A percentile compares a stretch with the other conserved stretches of the same genome.
Conservation (phyloP, 441 rosid genomes). For the Erodium trifolium region DNA sequence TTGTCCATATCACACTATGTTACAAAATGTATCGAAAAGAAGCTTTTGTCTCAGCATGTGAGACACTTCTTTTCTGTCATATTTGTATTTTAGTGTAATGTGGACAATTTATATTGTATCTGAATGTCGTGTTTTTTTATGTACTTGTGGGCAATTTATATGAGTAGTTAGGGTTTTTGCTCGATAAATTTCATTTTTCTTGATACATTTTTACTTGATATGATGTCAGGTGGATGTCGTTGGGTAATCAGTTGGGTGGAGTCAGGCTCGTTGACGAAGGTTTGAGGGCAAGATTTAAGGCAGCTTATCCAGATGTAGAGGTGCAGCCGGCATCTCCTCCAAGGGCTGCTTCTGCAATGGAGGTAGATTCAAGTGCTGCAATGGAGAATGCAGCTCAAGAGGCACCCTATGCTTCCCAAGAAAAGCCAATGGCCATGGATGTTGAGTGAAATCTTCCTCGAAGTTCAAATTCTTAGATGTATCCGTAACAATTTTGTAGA, state of each 20-base stretch:
- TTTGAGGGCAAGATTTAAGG: slow-evolving; percentile 80
- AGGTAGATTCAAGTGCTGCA: slow-evolving; percentile 41
- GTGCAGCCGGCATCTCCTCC: slow-evolving; percentile 91
- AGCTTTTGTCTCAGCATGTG: too few species aligned
- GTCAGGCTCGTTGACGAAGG: slow-evolving; percentile 86
- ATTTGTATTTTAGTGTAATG: too few species aligned
- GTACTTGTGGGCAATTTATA: too few species aligned
- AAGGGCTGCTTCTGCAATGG: slow-evolving; percentile 60
- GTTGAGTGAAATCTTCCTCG: slow-evolving; percentile 6
- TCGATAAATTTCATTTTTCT: too few species aligned
- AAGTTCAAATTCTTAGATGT: not conserved
- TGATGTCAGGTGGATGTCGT: slow-evolving; percentile 71
- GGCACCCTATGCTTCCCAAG: not conserved
- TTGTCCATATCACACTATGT: too few species aligned
- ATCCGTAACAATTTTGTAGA: not conserved
- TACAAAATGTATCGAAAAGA: too few species aligned
- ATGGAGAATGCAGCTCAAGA: slow-evolving; percentile 26
- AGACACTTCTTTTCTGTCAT: too few species aligned
- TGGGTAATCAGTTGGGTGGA: slow-evolving; percentile 86
- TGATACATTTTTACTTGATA: too few species aligned
- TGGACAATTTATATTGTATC: too few species aligned
- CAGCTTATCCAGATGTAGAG: slow-evolving; percentile 76
- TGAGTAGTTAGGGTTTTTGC: too few species aligned
- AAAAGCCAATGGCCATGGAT: slow-evolving; percentile 29
- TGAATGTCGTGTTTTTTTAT: too few species aligned